Base-by-base conservation (phyloP, 805 yeast species). In the Candida hungchunana region DNA sequence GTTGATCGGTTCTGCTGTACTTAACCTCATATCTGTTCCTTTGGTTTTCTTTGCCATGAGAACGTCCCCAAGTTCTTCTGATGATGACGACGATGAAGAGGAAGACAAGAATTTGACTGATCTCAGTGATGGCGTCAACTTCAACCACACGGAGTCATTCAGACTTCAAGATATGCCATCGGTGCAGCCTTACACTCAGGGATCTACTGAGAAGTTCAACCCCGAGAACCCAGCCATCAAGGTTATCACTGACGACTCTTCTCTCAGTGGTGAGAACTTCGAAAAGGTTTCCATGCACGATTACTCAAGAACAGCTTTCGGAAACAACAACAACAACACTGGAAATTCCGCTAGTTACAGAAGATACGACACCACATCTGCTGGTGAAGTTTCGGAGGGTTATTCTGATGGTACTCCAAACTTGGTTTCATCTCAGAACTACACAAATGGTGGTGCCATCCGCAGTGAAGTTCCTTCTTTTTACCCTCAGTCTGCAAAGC, bases 1-100 rank as follows among this genome's bases (percentile, higher is more conserved):
- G 22, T 64, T 80, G 50, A 69, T 82, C 19, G 87, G 82, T 2
- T 71, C 85, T 4, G 81, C 84, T 10, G 80, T 67, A 0, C 58
- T 78, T 36, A 67, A 69, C 37, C 60, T 83, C 39, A 36, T 77
- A 2, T 59, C 77, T 2, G 41, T 79, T 2, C 73, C 82, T 6
- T 55, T 76, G 27, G 60, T 73, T 20, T 65, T 73, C 32, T 44
- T 74, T 18, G 67, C 72, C 16, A 28, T 46, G 42, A 43, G 45
- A 33, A 48, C 53, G 2, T 33, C 36, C 4, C 50, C 53, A 29
- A 13, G 19, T 11, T 32, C 48, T 5, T 13, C 17, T 13, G 34
- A 34, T n/a, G 39, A 34, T 6, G 46, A 43, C 23, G 48, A 41
- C 2, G 43, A 43, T 1, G 47, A 35, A 6, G 40, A 25, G 3